Evolutionary conservation across 2,329 filamentous ascomycete genomes (phyloP).

Genomic region (Cladophialophora exuberans): DNA sequence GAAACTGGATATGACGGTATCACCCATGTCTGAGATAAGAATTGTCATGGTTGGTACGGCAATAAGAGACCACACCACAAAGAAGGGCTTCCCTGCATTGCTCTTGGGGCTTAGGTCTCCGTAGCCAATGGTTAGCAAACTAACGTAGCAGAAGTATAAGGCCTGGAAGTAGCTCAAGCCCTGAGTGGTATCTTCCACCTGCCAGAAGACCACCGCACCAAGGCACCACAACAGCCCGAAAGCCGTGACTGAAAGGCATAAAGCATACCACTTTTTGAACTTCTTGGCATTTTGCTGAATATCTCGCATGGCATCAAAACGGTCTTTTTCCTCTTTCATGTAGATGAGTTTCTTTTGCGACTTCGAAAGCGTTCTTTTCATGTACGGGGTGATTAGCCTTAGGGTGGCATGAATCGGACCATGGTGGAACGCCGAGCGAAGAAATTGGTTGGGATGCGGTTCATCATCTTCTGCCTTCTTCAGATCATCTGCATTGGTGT

Average conservation of each 20-base stretch:
- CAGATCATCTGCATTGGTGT: slow-evolving; percentile 15
- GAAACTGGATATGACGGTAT: slow-evolving; percentile 73
- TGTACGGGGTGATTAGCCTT: slow-evolving; percentile 15
- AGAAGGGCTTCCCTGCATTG: slow-evolving; percentile 80
- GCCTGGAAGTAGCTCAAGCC: slow-evolving; percentile 74
- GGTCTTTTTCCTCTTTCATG: slow-evolving; percentile 66
- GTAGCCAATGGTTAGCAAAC: slow-evolving; percentile 83
- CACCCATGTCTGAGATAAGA: slow-evolving; percentile 79
- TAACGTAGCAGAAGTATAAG: slow-evolving; percentile 84
- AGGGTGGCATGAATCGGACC: slow-evolving; percentile 24
- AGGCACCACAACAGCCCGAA: slow-evolving; percentile 79
- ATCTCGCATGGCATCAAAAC: slow-evolving; percentile 79
- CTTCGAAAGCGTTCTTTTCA: slow-evolving; percentile 17
- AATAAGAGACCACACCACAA: slow-evolving; percentile 89
- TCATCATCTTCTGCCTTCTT: slow-evolving; percentile 14
- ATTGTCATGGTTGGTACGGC: slow-evolving; percentile 88
- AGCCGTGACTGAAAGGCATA: slow-evolving; percentile 67
- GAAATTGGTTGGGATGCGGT: slow-evolving; percentile 26
- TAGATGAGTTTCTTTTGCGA: slow-evolving; percentile 54
- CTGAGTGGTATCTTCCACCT: slow-evolving; percentile 58
- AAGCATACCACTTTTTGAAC: slow-evolving; percentile 74
- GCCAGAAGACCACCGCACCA: slow-evolving; percentile 76
- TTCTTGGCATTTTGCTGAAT: slow-evolving; percentile 70
- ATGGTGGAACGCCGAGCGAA: slow-evolving; percentile 14
- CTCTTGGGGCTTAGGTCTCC: slow-evolving; percentile 78